phyloP scores from a whole-genome alignment of 257 asterid species.

The Plantago major region DNA sequence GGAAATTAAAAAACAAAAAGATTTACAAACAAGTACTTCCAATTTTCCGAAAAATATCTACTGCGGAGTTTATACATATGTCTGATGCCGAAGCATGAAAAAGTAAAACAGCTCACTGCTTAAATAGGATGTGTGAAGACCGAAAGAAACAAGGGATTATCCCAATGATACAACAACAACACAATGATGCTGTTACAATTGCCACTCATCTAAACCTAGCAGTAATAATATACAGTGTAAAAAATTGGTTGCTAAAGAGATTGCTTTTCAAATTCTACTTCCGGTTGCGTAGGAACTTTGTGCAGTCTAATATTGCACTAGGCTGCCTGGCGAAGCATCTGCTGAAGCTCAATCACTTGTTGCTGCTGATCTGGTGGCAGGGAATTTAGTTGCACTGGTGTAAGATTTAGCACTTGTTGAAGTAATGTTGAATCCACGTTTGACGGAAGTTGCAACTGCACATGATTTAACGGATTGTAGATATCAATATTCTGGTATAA shows the following conservation, averaged over 20 bases:
- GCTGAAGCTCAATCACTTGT: conserved; percentile 84
- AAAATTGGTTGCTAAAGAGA: neutral
- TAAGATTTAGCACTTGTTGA: conserved; percentile 71
- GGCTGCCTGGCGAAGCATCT: conserved; percentile 73
- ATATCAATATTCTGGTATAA: neutral
- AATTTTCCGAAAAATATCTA: no score
- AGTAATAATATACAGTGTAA: conserved; percentile 14
- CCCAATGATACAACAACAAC: conserved; percentile 1
- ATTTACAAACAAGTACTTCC: no score
- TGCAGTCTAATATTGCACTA: conserved; percentile 13
- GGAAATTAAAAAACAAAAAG: no score
- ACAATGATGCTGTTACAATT: conserved; percentile 23
- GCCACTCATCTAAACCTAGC: conserved; percentile 19
- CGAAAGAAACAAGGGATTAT: no score
- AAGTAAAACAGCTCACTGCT: no score
- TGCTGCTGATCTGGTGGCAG: conserved; percentile 88
- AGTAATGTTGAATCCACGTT: conserved; percentile 68
- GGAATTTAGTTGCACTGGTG: conserved; percentile 72
- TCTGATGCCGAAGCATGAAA: no score
- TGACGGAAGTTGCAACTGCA: conserved; percentile 52
- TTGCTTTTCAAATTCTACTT: conserved; percentile 11
- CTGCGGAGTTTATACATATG: no score
- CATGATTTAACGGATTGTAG: neutral
- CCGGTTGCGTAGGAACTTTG: neutral
- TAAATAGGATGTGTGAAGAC: no score